A percentile compares a stretch with the other conserved stretches of the same genome.
Conservation (phyloP, 768 basidiomycete genomes). For the Tulasnella sp. region DNA sequence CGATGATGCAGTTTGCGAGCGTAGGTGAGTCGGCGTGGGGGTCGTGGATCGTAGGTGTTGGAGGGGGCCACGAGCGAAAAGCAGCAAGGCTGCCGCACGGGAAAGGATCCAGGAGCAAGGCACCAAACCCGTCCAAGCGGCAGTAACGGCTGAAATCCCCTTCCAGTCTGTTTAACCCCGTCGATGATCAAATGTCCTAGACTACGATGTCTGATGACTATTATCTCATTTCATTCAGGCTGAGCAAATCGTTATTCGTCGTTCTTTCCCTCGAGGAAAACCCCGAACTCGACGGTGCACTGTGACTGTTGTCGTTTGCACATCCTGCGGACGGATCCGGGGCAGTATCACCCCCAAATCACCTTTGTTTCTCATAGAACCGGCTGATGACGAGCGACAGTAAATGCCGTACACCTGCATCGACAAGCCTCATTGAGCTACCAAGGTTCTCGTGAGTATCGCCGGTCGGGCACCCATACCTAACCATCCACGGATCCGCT, state of each 20-base stretch:
- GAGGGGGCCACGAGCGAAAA: background rate
- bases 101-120: background rate
- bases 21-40: background rate
- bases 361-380: background rate
- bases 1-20: background rate
- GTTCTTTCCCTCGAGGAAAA: background rate
- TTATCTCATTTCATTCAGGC: too few species aligned
- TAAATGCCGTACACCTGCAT: background rate
- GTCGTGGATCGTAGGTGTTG: background rate
- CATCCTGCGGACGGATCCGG: background rate
- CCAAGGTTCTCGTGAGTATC: background rate
- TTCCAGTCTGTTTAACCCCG: background rate
- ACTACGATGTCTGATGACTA: background rate
- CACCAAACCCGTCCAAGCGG: background rate
- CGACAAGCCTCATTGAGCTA: background rate
- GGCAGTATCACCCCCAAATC: background rate
- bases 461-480: background rate
- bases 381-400: background rate
- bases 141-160: background rate
- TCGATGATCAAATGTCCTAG: background rate
- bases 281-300: background rate
- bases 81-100: background rate
- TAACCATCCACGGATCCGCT: background rate
- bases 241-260: too few species aligned
- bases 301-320: background rate